Conservation (phyloP, 495 filamentous ascomycete species). For the Tuber magnatum region DNA sequence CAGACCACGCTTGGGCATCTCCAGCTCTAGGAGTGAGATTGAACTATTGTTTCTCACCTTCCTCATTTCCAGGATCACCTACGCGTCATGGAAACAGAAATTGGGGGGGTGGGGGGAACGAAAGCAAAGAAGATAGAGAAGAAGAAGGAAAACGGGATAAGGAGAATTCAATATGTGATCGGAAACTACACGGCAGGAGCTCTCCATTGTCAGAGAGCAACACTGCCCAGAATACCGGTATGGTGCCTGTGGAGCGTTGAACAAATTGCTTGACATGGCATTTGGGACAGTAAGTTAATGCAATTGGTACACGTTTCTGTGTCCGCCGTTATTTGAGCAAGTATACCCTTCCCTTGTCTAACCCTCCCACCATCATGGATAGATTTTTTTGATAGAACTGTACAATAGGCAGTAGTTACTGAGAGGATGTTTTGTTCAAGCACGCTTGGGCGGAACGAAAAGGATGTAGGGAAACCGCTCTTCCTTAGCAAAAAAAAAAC, state of each 20-base stretch:
- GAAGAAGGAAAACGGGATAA: not conserved
- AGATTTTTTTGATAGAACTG: not conserved
- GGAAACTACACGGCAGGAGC: not conserved
- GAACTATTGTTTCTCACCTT: not conserved
- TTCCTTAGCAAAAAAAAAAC: not conserved
- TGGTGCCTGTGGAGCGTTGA: not conserved
- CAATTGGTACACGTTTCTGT: slow-evolving; percentile 1
- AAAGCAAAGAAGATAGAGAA: not conserved
- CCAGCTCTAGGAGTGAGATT: not conserved
- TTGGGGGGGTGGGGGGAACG: not conserved
- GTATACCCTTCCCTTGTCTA: not conserved
- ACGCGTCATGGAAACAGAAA: not conserved
- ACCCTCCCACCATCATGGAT: not conserved
- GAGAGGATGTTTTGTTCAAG: not conserved
- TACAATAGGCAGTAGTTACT: not conserved
- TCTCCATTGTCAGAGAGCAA: not conserved
- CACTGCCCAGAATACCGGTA: not conserved
- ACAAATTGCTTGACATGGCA: not conserved
- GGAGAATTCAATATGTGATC: not conserved
- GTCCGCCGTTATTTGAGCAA: not conserved
- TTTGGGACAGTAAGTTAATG: not conserved
- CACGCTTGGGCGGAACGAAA: not conserved
- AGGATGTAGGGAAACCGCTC: not conserved
- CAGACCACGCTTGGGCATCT: not conserved
- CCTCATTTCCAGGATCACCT: not conserved